Evolutionary conservation across 2,329 filamentous ascomycete species (phyloP), one percentile per base, ranked within the genome.

Genomic region (Fusarium liriodendri): DNA sequence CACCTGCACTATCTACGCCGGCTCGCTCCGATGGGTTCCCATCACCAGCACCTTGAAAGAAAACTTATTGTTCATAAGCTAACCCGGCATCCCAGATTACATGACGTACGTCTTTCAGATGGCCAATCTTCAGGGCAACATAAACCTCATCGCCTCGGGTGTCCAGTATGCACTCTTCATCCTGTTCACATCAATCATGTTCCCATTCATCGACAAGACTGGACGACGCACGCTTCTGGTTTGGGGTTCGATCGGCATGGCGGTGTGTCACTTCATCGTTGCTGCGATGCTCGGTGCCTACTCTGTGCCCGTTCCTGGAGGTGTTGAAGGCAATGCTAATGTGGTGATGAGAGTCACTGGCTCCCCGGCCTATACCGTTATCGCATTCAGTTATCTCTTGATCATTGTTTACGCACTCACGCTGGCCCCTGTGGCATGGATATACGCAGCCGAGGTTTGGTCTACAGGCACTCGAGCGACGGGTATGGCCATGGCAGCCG

Each of bases 211-310:
- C 59, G 87, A 89, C 69, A 83, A 80, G 18, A 84, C 86, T n/a
- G 90, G 90, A 32, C 86, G 91, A 67, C 91, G 90, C 68, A 88
- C 89, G 72, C 83, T 92, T 58, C 87, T 93, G 71, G 89, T 92
- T 67, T 83, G 85, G n/a, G 90, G 91, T 76, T 89, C 85, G 40
- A 82, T 92, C 42, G 89, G 89, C 25, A 92, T 93, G 91, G 89
- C 85, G 11, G 71, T 89, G 9, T 91, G 85, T 58, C 86, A 87
- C 66, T 87, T 86, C 62, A 79, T 86, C 9, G 87, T 87, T 33
- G 87, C 84, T 13, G 87, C 81, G 22, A 80, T 87, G 45, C 85
- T 89, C 78, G 85, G 83, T 8, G 82, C 78, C 7, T 83, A 85
- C 66, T 86, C 85, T 61, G 66, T 77, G 22, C 67, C 76, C 10